Evolutionary conservation across 495 filamentous ascomycete genomes (phyloP).

Genomic region (Trichoderma virens): DNA sequence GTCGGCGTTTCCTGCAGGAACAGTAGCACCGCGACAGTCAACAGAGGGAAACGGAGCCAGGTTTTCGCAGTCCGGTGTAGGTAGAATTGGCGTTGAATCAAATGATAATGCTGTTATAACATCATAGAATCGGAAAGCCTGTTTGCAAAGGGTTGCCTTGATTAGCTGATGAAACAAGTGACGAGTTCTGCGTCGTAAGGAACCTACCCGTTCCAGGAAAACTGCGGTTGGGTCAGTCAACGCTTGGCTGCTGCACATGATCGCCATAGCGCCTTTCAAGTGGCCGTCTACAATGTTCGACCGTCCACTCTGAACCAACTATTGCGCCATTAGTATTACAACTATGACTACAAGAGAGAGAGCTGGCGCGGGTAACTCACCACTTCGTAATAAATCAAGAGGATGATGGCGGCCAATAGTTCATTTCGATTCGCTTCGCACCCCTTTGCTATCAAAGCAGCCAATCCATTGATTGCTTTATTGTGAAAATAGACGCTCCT

Average conservation of each 20-base stretch:
- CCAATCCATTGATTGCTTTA: slow-evolving; percentile 50
- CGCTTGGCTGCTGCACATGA: slow-evolving; percentile 43
- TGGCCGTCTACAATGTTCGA: slow-evolving; percentile 53
- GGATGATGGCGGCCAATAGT: slow-evolving; percentile 52
- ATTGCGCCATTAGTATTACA: background rate
- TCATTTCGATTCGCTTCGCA: slow-evolving; percentile 44
- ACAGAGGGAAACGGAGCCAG: slow-evolving; percentile 39
- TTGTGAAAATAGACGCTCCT: slow-evolving; percentile 53
- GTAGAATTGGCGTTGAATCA: slow-evolving; percentile 48
- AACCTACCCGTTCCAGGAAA: slow-evolving; percentile 50
- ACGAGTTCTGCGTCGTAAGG: background rate
- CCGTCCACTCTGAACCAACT: slow-evolving; percentile 53
- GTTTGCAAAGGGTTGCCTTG: background rate
- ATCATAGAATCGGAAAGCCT: slow-evolving; percentile 60
- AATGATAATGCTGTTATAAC: slow-evolving; percentile 57
- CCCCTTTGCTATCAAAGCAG: slow-evolving; percentile 47
- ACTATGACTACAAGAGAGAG: background rate
- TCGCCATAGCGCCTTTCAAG: slow-evolving; percentile 50
- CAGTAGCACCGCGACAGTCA: slow-evolving; percentile 32
- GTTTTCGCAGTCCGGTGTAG: slow-evolving; percentile 38
- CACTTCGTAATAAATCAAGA: slow-evolving; percentile 57
- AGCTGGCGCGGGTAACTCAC: slow-evolving; percentile 28
- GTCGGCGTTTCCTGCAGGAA: slow-evolving; percentile 42
- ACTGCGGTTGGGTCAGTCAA: slow-evolving; percentile 41
- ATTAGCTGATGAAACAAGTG: background rate